Evolutionary conservation across 2,329 filamentous ascomycete genomes (phyloP).

Genomic region (Huntiella bhutanensis): DNA sequence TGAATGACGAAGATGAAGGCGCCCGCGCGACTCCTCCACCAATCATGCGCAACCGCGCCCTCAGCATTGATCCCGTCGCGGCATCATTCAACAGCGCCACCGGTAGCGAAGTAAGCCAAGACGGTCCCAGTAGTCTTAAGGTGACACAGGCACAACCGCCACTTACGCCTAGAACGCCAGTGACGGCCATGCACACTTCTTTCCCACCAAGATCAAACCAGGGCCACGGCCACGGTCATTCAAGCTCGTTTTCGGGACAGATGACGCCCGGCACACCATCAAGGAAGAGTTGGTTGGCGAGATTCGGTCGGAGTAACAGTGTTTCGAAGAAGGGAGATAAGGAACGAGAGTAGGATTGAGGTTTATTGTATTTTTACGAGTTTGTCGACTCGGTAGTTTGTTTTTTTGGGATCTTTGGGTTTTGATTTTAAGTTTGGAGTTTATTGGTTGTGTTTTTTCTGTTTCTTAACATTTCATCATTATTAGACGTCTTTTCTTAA

Average conservation of each 20-base stretch:
- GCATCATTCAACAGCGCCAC: neutral
- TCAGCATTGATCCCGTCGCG: slow-evolving; percentile 7
- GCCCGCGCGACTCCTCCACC: slow-evolving; percentile 36
- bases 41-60: slow-evolving; percentile 27
- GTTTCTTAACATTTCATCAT: neutral
- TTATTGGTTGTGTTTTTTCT: neutral
- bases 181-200: neutral
- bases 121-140: neutral
- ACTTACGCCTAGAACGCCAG: slow-evolving; percentile 5
- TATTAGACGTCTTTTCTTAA: neutral
- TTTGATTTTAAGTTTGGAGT: neutral
- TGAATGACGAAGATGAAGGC: slow-evolving; percentile 23
- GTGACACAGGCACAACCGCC: neutral
- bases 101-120: neutral
- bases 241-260: slow-evolving; percentile 4
- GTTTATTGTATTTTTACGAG: neutral
- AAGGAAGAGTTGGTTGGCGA: slow-evolving; percentile 10
- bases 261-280: slow-evolving; percentile 6
- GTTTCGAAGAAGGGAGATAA: slow-evolving; percentile 6
- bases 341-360: neutral
- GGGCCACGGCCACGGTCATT: slow-evolving; percentile 3
- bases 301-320: slow-evolving; percentile 11
- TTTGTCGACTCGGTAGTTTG: neutral
- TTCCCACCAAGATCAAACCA: slow-evolving; percentile 4
- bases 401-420: neutral